Base-by-base conservation (phyloP, 2,329 filamentous ascomycete species). In the Fusarium dlaminii region DNA sequence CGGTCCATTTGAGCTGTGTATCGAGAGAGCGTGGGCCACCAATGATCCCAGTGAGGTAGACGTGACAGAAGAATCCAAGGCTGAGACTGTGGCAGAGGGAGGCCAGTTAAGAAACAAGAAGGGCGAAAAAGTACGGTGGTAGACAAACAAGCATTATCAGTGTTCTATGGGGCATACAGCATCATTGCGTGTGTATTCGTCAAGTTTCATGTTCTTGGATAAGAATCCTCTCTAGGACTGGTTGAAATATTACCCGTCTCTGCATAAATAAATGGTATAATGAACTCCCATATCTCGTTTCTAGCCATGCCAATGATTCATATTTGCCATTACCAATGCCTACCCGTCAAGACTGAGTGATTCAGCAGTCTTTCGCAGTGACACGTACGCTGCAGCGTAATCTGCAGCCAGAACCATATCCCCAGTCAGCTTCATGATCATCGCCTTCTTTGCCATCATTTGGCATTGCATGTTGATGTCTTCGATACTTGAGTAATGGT, bases 21-120 rank as follows among this genome's bases (percentile, higher is more conserved):
- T 99, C 60, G 93, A 95, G 79, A 90, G 90, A 69, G 90, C 98
- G 24, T 99, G 96, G 94, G 95, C 96, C 1, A 98, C 95, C 2
- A 98, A 98, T 55, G 68, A 82, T 34, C 61, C 74, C 5, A 70
- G 67, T 7, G 82, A 81, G 32, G 77, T 68, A 0, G 82, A 80
- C 17, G 72, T 64, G 8, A 24, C 27, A 36, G 78, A 75, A 46
- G 71, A 32, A 8, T 32, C 46, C n/a, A 77, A 70, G n/a, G 17
- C 17, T 68, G 15, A 64, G 63, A 37, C 69, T 70, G 48, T 62
- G 32, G 37, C 62, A 24, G 78, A 78, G 6, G 72, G 74, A 11
- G 79, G 80, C 29, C 78, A 78, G 46, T 62, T 85, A 30, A 82
- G 79, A 73, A 84, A 83, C 37, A 80, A 78, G 61, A 81, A 80